Percentiles rank a stretch among this genome's conserved stretches.
Conservation (phyloP, 2,329 filamentous ascomycete genomes). For the Penicillium sp. region DNA sequence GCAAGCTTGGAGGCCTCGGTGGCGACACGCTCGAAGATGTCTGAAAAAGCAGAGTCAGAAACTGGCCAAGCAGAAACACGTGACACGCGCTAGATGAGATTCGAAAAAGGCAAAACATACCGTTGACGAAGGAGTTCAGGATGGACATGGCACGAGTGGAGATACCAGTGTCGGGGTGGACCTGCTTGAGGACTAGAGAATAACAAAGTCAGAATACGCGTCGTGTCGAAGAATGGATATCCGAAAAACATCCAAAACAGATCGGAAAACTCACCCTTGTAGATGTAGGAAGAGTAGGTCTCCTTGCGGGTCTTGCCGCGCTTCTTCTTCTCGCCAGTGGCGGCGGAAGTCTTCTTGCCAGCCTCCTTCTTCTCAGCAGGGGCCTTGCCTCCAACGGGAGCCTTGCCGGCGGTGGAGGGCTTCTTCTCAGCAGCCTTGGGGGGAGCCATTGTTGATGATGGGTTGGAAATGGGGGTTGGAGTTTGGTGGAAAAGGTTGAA, state of each 20-base stretch:
- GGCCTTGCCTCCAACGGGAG: constrained; percentile 72
- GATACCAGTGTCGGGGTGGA: constrained; percentile 99
- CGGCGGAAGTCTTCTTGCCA: constrained; percentile 95
- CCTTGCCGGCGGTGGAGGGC: constrained; percentile 91
- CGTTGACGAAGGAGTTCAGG: constrained; percentile 99
- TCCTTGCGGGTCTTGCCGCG: constrained; percentile 99
- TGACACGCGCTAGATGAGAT: neutral
- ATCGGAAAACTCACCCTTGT: constrained; percentile 78
- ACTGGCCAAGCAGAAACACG: constrained; percentile 1
- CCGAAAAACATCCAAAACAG: neutral
- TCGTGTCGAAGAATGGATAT: constrained; percentile 22
- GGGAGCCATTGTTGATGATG: constrained; percentile 74
- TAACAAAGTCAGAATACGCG: constrained; percentile 38
- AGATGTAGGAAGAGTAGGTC: constrained; percentile 99
- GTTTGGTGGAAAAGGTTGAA: constrained; percentile 30
- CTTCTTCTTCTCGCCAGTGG: constrained; percentile 99
- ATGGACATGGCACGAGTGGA: constrained; percentile 99
- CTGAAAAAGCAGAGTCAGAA: constrained; percentile 54
- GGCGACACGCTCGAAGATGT: constrained; percentile 99
- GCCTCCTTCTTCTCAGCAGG: constrained; percentile 99
- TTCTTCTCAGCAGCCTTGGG: constrained; percentile 99
- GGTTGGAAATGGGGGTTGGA: constrained; percentile 26
- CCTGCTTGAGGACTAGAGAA: constrained; percentile 91
- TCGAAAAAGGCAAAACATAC: constrained; percentile 59
- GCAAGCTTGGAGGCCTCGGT: constrained; percentile 99